Evolutionary conservation across 352 stramenopile species (phyloP), one percentile per base, ranked within the genome.

Genomic region (Globisporangium mamillatum): DNA sequence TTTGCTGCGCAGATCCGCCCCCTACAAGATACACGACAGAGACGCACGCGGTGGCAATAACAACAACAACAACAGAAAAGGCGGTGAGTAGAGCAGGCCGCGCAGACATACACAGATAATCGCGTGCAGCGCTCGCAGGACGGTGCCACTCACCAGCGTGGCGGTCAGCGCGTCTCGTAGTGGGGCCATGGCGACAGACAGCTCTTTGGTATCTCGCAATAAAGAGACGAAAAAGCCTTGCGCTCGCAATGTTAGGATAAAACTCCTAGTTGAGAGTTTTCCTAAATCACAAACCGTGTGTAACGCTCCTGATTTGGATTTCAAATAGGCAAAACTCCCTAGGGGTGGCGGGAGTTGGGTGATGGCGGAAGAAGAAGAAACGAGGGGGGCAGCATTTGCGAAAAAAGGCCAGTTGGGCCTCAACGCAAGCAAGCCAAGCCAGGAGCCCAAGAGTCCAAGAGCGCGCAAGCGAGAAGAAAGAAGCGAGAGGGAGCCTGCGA

Each of bases 1-100:
- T 63, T 90, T 89, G 22, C 69, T 65, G 36, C 75, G 70, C 60
- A 97, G 66, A 36, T 92, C 76, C 2, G 75, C 67, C 2, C 81
- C 89, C 79, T 97, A 46, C 60, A 7, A 55, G 0, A 63, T 2
- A 63, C 10, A 34, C n/a, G 46, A 25, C 8, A 16, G 18, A 20
- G 46, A 54, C 12, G 24, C 18, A 56, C 22, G 32, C 32, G 32
- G 7, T 7, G 29, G 4, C 29, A 60, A 24, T 32, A 9, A 59
- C 7, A 64, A 36, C n/a, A 36, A 20, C 44, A 36, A 55, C 14
- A 74, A 27, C 14, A 14, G 10, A 18, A 41, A 5, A 41, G 16
- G 24, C 9, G 16, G 38, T 44, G 20, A 54, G 20, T 16, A 41
- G 22, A 8, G 7, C 7, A 18, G 24, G 10, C 4, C 22, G 24